Evolutionary conservation across 106 monocot genomes (phyloP).

Genomic region (Acanthochlamys bracteata): DNA sequence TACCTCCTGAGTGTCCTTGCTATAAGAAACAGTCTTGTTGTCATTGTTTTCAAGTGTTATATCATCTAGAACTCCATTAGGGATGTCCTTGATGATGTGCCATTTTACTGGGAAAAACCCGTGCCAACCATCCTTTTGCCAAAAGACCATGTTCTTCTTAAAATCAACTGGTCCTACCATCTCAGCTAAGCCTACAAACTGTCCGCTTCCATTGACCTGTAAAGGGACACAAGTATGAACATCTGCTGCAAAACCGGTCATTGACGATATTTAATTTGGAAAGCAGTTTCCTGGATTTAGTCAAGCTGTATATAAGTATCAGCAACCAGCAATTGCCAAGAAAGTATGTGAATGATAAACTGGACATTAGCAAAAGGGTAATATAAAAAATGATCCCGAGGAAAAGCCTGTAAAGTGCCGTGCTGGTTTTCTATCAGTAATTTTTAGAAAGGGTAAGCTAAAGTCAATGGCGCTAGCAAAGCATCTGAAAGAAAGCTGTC

Average conservation of each 20-base stretch:
- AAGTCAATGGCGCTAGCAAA: no score
- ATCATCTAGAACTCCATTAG: constrained; percentile 41
- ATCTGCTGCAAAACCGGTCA: neutral
- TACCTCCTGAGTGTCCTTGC: constrained; percentile 94
- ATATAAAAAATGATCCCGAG: no score
- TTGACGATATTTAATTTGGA: no score
- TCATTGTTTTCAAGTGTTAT: constrained; percentile 83
- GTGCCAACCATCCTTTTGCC: constrained; percentile 65
- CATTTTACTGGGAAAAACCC: constrained; percentile 88
- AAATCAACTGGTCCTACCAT: constrained; percentile 87
- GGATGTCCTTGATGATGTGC: constrained; percentile 91
- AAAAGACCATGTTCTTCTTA: constrained; percentile 75
- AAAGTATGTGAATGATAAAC: no score
- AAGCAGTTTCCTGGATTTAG: no score
- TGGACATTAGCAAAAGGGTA: no score
- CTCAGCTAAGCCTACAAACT: constrained; percentile 88
- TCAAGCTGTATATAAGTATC: no score
- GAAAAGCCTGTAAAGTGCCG: no score
- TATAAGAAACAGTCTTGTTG: constrained; percentile 58
- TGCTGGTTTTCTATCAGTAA: no score
- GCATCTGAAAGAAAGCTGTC: no score
- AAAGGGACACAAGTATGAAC: neutral
- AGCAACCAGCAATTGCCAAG: no score
- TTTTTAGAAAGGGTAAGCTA: no score
- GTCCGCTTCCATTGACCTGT: constrained; percentile 83